These are phyloP conservation scores for Trichoderma sp. DNA, from an alignment of 2,329 filamentous ascomycete genomes.

Conservation along the genomic window DNA sequence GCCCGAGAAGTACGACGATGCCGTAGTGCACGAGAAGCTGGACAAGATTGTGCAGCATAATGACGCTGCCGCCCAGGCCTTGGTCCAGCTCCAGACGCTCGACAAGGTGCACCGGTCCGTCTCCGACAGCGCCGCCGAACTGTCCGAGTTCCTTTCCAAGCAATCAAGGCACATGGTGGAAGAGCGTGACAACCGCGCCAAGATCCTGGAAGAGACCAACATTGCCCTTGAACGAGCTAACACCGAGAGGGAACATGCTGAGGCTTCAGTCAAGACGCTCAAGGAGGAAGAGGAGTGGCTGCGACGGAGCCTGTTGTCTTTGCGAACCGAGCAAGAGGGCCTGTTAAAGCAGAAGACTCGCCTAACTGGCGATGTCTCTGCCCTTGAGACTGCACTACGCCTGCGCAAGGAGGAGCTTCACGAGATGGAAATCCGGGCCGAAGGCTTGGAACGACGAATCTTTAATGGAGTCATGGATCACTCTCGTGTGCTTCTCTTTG, in stretches of 20 bases:
- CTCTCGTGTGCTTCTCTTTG: constrained; percentile 83
- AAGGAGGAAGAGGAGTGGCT: constrained; percentile 54
- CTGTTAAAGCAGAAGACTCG: constrained; percentile 75
- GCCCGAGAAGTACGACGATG: constrained; percentile 61
- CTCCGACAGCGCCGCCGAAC: constrained; percentile 76
- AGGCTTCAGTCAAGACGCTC: constrained; percentile 52
- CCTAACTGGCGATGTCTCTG: constrained; percentile 81
- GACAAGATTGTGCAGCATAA: constrained; percentile 59
- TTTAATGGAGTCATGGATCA: constrained; percentile 95
- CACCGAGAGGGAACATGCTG: constrained; percentile 62
- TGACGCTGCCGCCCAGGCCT: constrained; percentile 64
- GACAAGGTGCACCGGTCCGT: constrained; percentile 90
- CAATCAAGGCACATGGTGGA: constrained; percentile 74
- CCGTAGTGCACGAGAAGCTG: constrained; percentile 38
- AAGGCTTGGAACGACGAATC: constrained; percentile 86
- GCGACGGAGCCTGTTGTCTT: constrained; percentile 53
- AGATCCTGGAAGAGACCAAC: constrained; percentile 74
- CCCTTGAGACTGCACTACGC: constrained; percentile 83
- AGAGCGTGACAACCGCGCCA: constrained; percentile 75
- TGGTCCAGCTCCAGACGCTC: constrained; percentile 74
- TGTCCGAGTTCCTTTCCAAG: constrained; percentile 74
- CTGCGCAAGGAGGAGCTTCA: constrained; percentile 89
- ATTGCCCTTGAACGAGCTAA: constrained; percentile 76
- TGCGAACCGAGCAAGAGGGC: constrained; percentile 70
- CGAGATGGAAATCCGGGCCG: constrained; percentile 85